Evolutionary conservation across 2,329 filamentous ascomycete species (phyloP).

Genomic region (Zymoseptoria passerinii): DNA sequence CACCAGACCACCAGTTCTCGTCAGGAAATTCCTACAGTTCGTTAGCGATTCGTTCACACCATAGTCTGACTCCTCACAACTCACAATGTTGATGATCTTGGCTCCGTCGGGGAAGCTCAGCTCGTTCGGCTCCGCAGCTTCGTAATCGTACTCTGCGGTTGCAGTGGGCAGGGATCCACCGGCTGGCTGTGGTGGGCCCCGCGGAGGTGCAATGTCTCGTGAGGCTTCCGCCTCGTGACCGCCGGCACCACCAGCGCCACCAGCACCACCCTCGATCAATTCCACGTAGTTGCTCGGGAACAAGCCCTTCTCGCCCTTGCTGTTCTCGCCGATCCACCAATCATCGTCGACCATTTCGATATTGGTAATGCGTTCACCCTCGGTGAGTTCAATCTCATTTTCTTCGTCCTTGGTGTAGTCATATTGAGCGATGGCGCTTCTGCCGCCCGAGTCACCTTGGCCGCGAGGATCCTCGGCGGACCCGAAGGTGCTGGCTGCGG

Average conservation of each 20-base stretch:
- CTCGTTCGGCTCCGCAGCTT: constrained; percentile 88
- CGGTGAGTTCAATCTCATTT: constrained; percentile 84
- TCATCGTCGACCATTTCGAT: constrained; percentile 98
- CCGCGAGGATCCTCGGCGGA: constrained; percentile 33
- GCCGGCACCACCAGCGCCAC: constrained; percentile 35
- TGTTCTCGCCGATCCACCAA: constrained; percentile 97
- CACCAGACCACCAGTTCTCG: constrained; percentile 97
- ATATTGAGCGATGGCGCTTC: constrained; percentile 74
- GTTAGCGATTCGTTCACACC: constrained; percentile 19
- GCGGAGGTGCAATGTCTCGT: constrained; percentile 10
- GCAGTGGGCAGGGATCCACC: constrained; percentile 49
- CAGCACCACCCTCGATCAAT: constrained; percentile 50
- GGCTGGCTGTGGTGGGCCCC: constrained; percentile 28
- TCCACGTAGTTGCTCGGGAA: constrained; percentile 99
- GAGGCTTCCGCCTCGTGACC: constrained; percentile 27
- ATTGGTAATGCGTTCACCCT: constrained; percentile 80
- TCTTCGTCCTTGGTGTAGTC: constrained; percentile 98
- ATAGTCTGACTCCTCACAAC: constrained; percentile 28
- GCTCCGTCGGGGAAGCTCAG: constrained; percentile 83
- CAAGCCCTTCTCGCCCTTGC: constrained; percentile 71
- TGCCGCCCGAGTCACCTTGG: constrained; percentile 43
- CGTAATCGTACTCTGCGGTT: constrained; percentile 87
- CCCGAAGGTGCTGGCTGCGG: constrained; percentile 38
- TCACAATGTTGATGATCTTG: constrained; percentile 67
- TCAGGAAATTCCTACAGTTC: constrained; percentile 74